phyloP scores from a whole-genome alignment of 2,329 filamentous ascomycete species.

The Teratosphaeria epicoccoides region DNA sequence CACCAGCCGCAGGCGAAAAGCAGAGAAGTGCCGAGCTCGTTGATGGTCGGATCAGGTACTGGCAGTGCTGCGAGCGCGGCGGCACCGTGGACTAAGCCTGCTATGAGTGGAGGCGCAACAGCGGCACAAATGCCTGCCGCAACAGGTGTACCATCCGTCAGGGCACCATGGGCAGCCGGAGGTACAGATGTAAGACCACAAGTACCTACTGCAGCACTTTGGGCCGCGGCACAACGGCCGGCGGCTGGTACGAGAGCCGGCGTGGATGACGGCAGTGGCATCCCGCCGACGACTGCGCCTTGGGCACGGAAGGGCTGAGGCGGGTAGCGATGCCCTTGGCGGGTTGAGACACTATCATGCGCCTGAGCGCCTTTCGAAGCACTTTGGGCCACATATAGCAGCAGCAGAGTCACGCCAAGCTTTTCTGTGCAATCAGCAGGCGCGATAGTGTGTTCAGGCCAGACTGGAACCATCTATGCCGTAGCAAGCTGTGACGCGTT shows the following conservation, averaged over 20 bases:
- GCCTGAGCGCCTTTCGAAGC: too few species aligned
- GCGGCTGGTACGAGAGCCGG: not conserved
- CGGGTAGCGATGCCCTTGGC: too few species aligned
- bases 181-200: not conserved
- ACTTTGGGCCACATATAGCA: too few species aligned
- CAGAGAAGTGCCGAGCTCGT: constrained; percentile 12
- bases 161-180: constrained; percentile 18
- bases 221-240: not conserved
- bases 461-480: too few species aligned
- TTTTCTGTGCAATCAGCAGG: too few species aligned
- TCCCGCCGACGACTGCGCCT: constrained; percentile 11
- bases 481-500: too few species aligned
- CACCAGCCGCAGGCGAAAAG: constrained; percentile 20
- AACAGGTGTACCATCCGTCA: constrained; percentile 20
- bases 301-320: constrained; percentile 8
- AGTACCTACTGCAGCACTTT: not conserved
- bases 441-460: too few species aligned
- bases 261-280: not conserved
- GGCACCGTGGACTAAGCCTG: constrained; percentile 19
- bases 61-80: constrained; percentile 10
- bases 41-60: not conserved
- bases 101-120: constrained; percentile 2
- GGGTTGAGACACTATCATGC: too few species aligned
- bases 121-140: constrained; percentile 15
- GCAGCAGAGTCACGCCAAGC: too few species aligned